phyloP scores from a whole-genome alignment of 805 yeast genomes.

The Monosporozyma yasuniensis region DNA sequence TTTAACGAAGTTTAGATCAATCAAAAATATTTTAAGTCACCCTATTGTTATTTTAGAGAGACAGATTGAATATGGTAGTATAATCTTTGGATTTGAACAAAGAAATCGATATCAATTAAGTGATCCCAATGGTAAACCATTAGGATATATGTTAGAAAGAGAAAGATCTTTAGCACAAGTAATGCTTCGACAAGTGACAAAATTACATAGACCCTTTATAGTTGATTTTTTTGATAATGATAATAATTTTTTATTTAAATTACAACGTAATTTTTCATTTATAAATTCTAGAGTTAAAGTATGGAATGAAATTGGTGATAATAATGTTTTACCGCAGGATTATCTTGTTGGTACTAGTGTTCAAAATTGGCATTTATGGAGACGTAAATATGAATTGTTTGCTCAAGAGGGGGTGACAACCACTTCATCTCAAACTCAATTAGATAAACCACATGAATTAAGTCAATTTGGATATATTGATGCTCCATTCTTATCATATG shows the following conservation, averaged over 20 bases:
- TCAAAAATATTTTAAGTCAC: slow-evolving; percentile 42
- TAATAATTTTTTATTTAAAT: slow-evolving; percentile 53
- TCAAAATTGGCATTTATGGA: slow-evolving; percentile 94
- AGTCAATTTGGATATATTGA: slow-evolving; percentile 83
- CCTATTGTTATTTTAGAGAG: slow-evolving; percentile 86
- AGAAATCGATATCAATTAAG: slow-evolving; percentile 69
- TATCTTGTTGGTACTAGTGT: slow-evolving; percentile 70
- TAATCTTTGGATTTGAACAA: slow-evolving; percentile 85
- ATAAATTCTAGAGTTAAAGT: slow-evolving; percentile 78
- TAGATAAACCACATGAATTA: slow-evolving; percentile 34
- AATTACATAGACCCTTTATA: slow-evolving; percentile 78
- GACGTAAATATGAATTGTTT: slow-evolving; percentile 79
- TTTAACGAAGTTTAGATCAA: slow-evolving; percentile 4
- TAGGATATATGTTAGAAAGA: slow-evolving; percentile 78
- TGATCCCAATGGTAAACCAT: slow-evolving; percentile 61
- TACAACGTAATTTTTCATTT: slow-evolving; percentile 75
- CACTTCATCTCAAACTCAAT: not conserved
- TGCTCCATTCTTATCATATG: slow-evolving; percentile 78
- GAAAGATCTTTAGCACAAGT: slow-evolving; percentile 62
- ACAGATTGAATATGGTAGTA: slow-evolving; percentile 78
- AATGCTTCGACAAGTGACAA: slow-evolving; percentile 72
- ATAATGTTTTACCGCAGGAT: slow-evolving; percentile 23
- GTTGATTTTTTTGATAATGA: slow-evolving; percentile 61
- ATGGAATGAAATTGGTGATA: slow-evolving; percentile 24
- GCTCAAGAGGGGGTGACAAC: not conserved